Base-by-base conservation (phyloP, 2,329 filamentous ascomycete genomes). In the Penicillium italicum region DNA sequence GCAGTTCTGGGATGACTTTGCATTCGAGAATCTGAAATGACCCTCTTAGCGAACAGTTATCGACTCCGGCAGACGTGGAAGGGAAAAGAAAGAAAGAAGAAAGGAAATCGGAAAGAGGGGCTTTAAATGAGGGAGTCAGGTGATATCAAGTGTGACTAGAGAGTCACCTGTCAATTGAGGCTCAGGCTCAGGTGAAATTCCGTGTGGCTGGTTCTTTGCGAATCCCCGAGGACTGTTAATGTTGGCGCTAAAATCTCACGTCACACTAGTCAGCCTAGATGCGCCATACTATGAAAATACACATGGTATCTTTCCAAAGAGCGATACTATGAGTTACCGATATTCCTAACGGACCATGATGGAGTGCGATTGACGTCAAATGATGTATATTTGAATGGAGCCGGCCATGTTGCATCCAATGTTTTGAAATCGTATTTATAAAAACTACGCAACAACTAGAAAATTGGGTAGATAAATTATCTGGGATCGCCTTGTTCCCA, bases 21-120 rank as follows among this genome's bases (percentile, higher is more conserved):
- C 79, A 79, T 81, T 80, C 77, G 76, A 76, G 69, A 76, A 70
- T 69, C 53, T 50, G 48, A 33, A 42, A 52, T 64, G 60, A 68
- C 60, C 66, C 65, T 62, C 64, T 61, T 63, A 62, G 68, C 62
- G 61, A 60, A 61, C 58, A 63, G 62, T 69, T 70, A 72, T 71
- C 73, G 66, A 74, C 74, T 74, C 74, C 68, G 62, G 67, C 72
- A 71, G 74, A 72, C 74, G 74, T 74, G 76, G 76, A 72, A 73
- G 74, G 76, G 72, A 74, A 75, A 76, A 70, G 75, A 72, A 74
- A 76, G 26, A 33, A 72, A 76, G 68, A 68, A 63, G 68, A 64
- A 67, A 61, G 70, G 67, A 69, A 65, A 63, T 6, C 1, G 16
- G 64, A 60, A 62, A 64, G 66, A 66, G 72, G 57, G 58, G 57